Conservation (phyloP, 352 stramenopile species). For the Phytopythium aichiense region DNA sequence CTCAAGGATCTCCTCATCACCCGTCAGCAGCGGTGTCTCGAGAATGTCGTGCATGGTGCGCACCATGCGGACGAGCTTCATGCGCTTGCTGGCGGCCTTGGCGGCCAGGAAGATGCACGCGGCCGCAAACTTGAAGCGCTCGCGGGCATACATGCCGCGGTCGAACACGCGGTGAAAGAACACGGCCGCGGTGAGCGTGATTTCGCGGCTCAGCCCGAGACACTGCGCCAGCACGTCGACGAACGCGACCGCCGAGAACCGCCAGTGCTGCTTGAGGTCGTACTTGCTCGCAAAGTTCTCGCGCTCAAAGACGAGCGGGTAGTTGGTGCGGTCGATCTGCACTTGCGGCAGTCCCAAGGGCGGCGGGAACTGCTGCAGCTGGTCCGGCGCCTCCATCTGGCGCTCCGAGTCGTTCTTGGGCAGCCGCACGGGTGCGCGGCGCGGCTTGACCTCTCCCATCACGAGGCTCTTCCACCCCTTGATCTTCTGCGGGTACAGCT, state of each 20-base stretch:
- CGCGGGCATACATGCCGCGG: slow-evolving; percentile 69
- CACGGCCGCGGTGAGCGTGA: slow-evolving; percentile 65
- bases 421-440: slow-evolving; percentile 41
- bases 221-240: slow-evolving; percentile 75
- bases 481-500: slow-evolving; percentile 72
- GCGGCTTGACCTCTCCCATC: slow-evolving; percentile 62
- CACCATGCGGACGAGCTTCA: slow-evolving; percentile 86
- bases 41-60: slow-evolving; percentile 84
- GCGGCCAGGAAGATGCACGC: slow-evolving; percentile 78
- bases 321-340: slow-evolving; percentile 72
- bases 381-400: slow-evolving; percentile 58
- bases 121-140: slow-evolving; percentile 80
- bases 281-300: slow-evolving; percentile 45
- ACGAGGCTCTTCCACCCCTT: slow-evolving; percentile 77
- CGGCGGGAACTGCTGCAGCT: slow-evolving; percentile 72
- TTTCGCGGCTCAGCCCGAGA: slow-evolving; percentile 60
- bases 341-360: slow-evolving; percentile 35
- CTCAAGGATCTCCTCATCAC: slow-evolving; percentile 83
- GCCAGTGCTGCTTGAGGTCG: slow-evolving; percentile 81
- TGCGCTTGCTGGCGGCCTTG: slow-evolving; percentile 83
- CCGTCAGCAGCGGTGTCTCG: slow-evolving; percentile 57
- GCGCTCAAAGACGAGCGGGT: slow-evolving; percentile 70
- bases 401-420: slow-evolving; percentile 63
- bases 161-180: slow-evolving; percentile 84
- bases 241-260: slow-evolving; percentile 73